A percentile compares a stretch with the other conserved stretches of the same genome.
Conservation (phyloP, 768 basidiomycete genomes). For the Cantharellus anzutake region DNA sequence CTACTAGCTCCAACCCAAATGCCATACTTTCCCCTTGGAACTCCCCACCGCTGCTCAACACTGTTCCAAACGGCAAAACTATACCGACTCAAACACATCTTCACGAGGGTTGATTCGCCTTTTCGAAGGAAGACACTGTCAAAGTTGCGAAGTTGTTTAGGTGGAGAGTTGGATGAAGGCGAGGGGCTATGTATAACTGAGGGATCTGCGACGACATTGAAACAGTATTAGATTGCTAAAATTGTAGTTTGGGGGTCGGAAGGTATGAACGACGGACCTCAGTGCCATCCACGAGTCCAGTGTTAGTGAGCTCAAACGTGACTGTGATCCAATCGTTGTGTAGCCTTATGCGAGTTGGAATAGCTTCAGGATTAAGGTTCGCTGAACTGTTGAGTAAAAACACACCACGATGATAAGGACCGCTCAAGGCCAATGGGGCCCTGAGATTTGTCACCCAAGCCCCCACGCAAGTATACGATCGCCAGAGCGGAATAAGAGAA, state of each 20-base stretch:
- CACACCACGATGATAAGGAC: too few relatives aligned
- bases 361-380: slow-evolving; percentile 9
- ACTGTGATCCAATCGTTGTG: slow-evolving; percentile 3
- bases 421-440: too few relatives aligned
- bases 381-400: too few relatives aligned
- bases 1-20: slow-evolving; percentile 30
- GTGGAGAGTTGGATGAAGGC: slow-evolving; percentile 30
- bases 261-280: slow-evolving; percentile 10
- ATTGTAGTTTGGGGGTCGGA: neutral
- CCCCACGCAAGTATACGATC: slow-evolving; percentile 23
- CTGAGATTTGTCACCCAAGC: too few relatives aligned
- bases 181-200: slow-evolving; percentile 35
- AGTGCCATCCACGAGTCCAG: slow-evolving; percentile 9
- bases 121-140: slow-evolving; percentile 24
- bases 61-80: slow-evolving; percentile 31
- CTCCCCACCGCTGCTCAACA: slow-evolving; percentile 14
- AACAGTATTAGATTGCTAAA: neutral
- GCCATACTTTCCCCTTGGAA: slow-evolving; percentile 18
- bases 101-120: slow-evolving; percentile 28
- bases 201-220: slow-evolving; percentile 22
- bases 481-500: slow-evolving; percentile 33
- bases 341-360: slow-evolving; percentile 4
- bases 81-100: slow-evolving; percentile 29
- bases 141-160: slow-evolving; percentile 36
- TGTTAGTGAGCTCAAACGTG: slow-evolving; percentile 11